Evolutionary conservation across 2,329 filamentous ascomycete genomes (phyloP), one percentile per base, ranked within the genome.

Genomic region (Aureobasidium subglaciale): DNA sequence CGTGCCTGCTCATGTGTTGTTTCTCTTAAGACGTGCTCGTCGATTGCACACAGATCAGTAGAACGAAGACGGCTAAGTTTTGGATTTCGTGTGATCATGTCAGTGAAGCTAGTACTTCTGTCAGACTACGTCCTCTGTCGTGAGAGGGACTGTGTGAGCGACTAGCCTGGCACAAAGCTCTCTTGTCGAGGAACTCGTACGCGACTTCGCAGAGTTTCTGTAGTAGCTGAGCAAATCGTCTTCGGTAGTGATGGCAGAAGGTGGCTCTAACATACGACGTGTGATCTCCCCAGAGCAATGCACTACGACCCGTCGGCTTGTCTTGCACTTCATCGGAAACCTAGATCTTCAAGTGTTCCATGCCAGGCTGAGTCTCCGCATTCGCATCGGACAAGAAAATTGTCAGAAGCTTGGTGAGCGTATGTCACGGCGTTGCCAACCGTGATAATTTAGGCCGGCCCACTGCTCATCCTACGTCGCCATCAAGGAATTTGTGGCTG

Each of bases 401-500:
- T 16, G 48, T 10, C 16, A n/a, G 48, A 25, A 30, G 16, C 16
- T 25, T 52, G 18, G 25, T 52, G 35, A 52, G 24, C 16, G 35
- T 22, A 24, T 30, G 35, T 25, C 35, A 30, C 37, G 32, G 20
- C 25, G 50, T 54, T 54, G 25, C 37, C 50, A 54, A 43, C 50
- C 50, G 27, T 25, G 9, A 6, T 32, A n/a, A 54, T 13, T 35
- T 43, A 32, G 25, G 9, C 15, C 10, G n/a, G 20, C 3, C 18
- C 27, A 43, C 29, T 20, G 29, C 25, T 18, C 20, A 35, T 54
- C 40, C 40, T 43, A 27, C 40, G 20, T 43, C 37, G 27, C 37
- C 18, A 22, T 34, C 50, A 52, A 13, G 20, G 16, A 18, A 7
- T 34, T 25, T 32, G 16, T 37, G 16, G n/a, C 35, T 48, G 40